phyloP scores from a whole-genome alignment of 2,329 filamentous ascomycete genomes.

The Metarhizium sp. region DNA sequence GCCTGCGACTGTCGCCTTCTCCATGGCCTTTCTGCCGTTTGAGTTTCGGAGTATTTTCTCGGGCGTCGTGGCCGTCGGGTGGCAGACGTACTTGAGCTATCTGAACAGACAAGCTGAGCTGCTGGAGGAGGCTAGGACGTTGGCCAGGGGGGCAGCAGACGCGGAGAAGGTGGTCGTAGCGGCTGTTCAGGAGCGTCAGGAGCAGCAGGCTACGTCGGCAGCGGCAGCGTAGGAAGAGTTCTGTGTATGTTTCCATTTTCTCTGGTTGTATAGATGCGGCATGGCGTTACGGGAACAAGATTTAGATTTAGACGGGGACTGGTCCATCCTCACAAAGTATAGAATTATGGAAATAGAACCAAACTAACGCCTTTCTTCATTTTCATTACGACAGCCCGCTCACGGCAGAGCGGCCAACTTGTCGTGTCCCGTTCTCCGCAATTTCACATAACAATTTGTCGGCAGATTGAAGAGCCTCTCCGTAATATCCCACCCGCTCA shows the following conservation, averaged over 20 bases:
- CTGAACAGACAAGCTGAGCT: slow-evolving; percentile 65
- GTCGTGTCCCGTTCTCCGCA: slow-evolving; percentile 3
- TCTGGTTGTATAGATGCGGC: not conserved
- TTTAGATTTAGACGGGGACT: not conserved
- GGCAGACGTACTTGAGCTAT: slow-evolving; percentile 85
- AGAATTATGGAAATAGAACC: too few relatives aligned
- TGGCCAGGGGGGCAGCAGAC: not conserved
- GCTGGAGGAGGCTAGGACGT: slow-evolving; percentile 6
- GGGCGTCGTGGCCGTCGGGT: slow-evolving; percentile 71
- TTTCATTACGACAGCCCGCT: not conserved
- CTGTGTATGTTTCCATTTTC: not conserved
- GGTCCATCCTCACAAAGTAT: too few relatives aligned
- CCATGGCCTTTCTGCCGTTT: slow-evolving; percentile 71
- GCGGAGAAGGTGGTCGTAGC: not conserved
- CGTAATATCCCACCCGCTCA: slow-evolving; percentile 12
- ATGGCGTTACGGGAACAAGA: not conserved
- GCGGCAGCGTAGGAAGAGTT: not conserved
- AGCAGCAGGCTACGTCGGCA: not conserved
- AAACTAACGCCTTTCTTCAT: too few relatives aligned
- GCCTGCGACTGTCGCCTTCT: slow-evolving; percentile 80
- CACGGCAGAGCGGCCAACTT: not conserved
- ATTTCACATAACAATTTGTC: slow-evolving; percentile 17
- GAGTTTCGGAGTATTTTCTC: slow-evolving; percentile 76
- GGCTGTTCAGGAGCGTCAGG: not conserved
- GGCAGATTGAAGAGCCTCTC: slow-evolving; percentile 18